Evolutionary conservation across 1,284 basidiomycete genomes (phyloP).

Genomic region (Rhizoctonia solani): DNA sequence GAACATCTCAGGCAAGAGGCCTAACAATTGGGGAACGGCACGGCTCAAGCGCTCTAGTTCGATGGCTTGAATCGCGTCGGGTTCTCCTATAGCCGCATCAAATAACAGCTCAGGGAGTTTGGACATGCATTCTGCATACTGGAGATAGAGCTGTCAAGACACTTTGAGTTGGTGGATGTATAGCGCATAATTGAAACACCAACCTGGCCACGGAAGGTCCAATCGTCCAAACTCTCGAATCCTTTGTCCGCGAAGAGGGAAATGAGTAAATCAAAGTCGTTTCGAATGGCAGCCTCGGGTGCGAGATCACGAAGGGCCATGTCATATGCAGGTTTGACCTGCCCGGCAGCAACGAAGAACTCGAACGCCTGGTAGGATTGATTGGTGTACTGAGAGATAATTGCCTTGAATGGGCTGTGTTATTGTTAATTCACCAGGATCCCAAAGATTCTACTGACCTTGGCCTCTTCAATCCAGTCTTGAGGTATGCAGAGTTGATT

Average conservation of each 20-base stretch:
- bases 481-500: constrained; percentile 79
- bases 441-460: constrained; percentile 54
- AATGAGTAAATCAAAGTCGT: constrained; percentile 74
- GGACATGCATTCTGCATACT: constrained; percentile 68
- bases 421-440: constrained; percentile 12
- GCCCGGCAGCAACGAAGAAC: constrained; percentile 70
- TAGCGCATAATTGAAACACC: constrained; percentile 38
- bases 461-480: constrained; percentile 86
- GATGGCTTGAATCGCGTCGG: constrained; percentile 53
- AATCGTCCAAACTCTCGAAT: constrained; percentile 66
- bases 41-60: constrained; percentile 66
- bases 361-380: constrained; percentile 79
- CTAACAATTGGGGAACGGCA: constrained; percentile 67
- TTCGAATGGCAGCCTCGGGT: constrained; percentile 84
- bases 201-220: constrained; percentile 82
- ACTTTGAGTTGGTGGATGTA: not conserved
- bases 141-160: constrained; percentile 60
- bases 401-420: constrained; percentile 55
- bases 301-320: constrained; percentile 83
- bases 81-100: constrained; percentile 46
- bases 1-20: constrained; percentile 68
- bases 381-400: constrained; percentile 63
- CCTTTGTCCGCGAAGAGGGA: constrained; percentile 74
- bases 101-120: constrained; percentile 60
- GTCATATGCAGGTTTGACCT: constrained; percentile 77